Evolutionary conservation across 2,329 filamentous ascomycete species (phyloP).

Genomic region (Nothopassalora personata): DNA sequence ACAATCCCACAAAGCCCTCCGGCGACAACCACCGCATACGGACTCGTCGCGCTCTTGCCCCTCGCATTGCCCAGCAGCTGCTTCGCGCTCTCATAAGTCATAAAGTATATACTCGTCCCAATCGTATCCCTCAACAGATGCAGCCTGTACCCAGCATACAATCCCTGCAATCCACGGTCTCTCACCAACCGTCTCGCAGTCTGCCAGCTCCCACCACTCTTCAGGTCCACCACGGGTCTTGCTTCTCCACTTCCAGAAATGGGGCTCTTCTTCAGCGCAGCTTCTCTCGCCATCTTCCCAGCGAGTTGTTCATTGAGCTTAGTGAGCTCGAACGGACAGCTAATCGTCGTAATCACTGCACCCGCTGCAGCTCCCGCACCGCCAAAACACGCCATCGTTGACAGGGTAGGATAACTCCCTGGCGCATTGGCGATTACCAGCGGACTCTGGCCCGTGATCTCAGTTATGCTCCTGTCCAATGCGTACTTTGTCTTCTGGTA

Average conservation of each 20-base stretch:
- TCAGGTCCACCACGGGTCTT: constrained; percentile 9
- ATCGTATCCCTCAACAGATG: constrained; percentile 83
- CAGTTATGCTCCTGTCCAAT: constrained; percentile 65
- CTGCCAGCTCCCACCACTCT: constrained; percentile 28
- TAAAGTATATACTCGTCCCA: constrained; percentile 80
- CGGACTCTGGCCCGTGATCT: constrained; percentile 62
- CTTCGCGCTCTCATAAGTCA: constrained; percentile 82
- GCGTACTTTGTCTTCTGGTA: constrained; percentile 73
- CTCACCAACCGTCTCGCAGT: constrained; percentile 73
- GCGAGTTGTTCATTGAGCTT: constrained; percentile 84
- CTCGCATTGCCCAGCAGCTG: constrained; percentile 72
- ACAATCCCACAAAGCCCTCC: constrained; percentile 78
- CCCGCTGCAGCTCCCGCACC: constrained; percentile 73
- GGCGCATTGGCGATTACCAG: constrained; percentile 65
- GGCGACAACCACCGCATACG: constrained; percentile 70
- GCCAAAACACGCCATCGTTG: constrained; percentile 71
- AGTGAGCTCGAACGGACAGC: constrained; percentile 85
- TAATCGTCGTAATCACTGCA: constrained; percentile 71
- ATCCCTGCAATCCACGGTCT: constrained; percentile 64
- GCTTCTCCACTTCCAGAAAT: neutral
- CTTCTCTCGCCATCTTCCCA: constrained; percentile 59
- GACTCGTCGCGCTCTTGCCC: constrained; percentile 68
- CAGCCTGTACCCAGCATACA: constrained; percentile 75
- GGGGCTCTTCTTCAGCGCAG: constrained; percentile 1
- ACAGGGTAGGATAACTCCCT: constrained; percentile 65